A percentile compares a stretch with the other conserved stretches of the same genome.
Evolutionary conservation across 176 grass and related monocot genomes (phyloP).

Genomic region (Otatea glauca): DNA sequence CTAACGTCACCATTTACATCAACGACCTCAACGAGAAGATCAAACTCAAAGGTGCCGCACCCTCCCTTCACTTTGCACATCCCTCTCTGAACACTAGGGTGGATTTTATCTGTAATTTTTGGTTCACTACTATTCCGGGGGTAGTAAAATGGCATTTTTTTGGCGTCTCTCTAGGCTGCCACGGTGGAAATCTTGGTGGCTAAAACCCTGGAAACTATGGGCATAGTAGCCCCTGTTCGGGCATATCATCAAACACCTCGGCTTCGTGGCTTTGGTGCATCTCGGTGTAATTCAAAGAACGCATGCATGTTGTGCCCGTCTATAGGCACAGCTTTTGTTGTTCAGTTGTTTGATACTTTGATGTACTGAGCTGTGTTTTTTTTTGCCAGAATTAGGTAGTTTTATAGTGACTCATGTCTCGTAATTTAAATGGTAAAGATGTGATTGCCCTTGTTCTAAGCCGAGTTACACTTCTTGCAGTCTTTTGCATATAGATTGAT

Average conservation of each 20-base stretch:
- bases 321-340: background rate
- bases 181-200: background rate
- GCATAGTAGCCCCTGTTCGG: background rate
- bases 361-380: background rate
- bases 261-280: too few relatives aligned
- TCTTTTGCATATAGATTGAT: background rate
- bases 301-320: background rate
- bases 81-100: constrained; percentile 43
- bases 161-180: background rate
- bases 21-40: constrained; percentile 99
- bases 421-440: background rate
- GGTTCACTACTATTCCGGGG: background rate
- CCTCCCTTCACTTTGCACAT: background rate
- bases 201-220: constrained; percentile 3
- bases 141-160: background rate
- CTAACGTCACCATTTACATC: constrained; percentile 97
- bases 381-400: background rate
- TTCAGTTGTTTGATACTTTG: background rate
- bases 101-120: background rate
- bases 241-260: background rate
- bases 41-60: constrained; percentile 77
- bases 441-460: background rate
- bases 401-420: background rate
- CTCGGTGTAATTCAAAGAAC: background rate
- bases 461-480: background rate